A percentile compares a stretch with the other conserved stretches of the same genome.
These are phyloP conservation scores for Scytalidium sp. DNA, from an alignment of 2,329 filamentous ascomycete species.

Conservation along the genomic window DNA sequence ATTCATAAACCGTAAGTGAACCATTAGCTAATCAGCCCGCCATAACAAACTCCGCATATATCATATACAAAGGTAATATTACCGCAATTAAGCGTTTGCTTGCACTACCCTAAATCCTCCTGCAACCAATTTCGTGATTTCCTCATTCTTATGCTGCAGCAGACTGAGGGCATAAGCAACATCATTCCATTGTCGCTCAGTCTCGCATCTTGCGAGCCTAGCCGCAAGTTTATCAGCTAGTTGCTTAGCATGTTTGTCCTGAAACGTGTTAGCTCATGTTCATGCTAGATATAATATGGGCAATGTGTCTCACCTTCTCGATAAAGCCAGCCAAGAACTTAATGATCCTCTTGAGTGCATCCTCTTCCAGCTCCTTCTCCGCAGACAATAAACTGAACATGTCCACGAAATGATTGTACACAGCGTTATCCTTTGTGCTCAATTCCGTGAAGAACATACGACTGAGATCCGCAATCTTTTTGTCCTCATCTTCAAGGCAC, in stretches of 20 bases:
- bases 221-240: constrained; percentile 90
- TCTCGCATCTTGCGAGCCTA: constrained; percentile 80
- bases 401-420: constrained; percentile 99
- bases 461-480: constrained; percentile 87
- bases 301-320: constrained; percentile 71
- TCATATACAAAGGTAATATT: not conserved
- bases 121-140: constrained; percentile 72
- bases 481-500: constrained; percentile 94
- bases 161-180: constrained; percentile 88
- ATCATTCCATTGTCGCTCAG: constrained; percentile 95
- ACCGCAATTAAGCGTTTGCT: constrained; percentile 48
- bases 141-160: constrained; percentile 89
- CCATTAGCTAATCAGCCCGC: not conserved
- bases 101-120: constrained; percentile 76
- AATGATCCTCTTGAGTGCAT: constrained; percentile 80
- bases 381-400: constrained; percentile 95
- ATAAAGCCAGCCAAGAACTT: constrained; percentile 95
- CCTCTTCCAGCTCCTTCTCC: constrained; percentile 76
- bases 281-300: not conserved
- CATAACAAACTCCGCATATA: not conserved
- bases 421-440: constrained; percentile 96
- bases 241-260: constrained; percentile 98
- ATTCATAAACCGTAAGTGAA: not conserved
- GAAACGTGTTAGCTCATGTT: constrained; percentile 14
- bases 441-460: constrained; percentile 99